A percentile compares a stretch with the other conserved stretches of the same genome.
These are phyloP conservation scores for Avena insularis DNA, from an alignment of 176 grass and related monocot genomes.

Conservation along the genomic window DNA sequence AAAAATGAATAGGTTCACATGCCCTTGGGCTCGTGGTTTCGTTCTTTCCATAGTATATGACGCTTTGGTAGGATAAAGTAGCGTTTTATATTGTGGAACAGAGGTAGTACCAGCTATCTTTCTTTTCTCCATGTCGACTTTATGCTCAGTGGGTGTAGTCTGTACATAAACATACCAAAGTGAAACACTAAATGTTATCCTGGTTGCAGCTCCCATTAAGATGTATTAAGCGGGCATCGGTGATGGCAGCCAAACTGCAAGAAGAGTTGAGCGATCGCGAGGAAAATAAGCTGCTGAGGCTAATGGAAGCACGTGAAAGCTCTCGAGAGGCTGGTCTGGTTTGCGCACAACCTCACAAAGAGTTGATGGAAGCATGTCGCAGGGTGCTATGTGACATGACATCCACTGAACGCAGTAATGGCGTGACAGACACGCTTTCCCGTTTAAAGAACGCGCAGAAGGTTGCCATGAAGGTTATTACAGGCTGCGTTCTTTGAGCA, in stretches of 20 bases:
- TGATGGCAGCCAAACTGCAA: constrained; percentile 86
- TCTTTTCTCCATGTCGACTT: not conserved
- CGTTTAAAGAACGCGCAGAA: constrained; percentile 62
- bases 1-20: not conserved
- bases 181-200: constrained; percentile 4
- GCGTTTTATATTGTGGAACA: too few relatives aligned
- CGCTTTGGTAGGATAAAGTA: too few relatives aligned
- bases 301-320: constrained; percentile 16
- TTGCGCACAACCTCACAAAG: constrained; percentile 32
- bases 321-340: constrained; percentile 13
- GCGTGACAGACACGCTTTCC: constrained; percentile 17
- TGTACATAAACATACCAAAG: not conserved
- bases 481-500: constrained; percentile 14
- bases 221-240: constrained; percentile 68
- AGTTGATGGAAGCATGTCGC: constrained; percentile 52
- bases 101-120: not conserved
- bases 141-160: not conserved
- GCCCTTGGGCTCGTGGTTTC: not conserved
- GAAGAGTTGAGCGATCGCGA: constrained; percentile 50
- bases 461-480: constrained; percentile 50
- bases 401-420: constrained; percentile 39
- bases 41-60: not conserved
- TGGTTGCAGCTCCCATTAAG: constrained; percentile 73
- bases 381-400: constrained; percentile 48
- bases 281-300: constrained; percentile 41